phyloP scores from a whole-genome alignment of 495 filamentous ascomycete genomes.

The Penicillium cosmopolitanum region DNA sequence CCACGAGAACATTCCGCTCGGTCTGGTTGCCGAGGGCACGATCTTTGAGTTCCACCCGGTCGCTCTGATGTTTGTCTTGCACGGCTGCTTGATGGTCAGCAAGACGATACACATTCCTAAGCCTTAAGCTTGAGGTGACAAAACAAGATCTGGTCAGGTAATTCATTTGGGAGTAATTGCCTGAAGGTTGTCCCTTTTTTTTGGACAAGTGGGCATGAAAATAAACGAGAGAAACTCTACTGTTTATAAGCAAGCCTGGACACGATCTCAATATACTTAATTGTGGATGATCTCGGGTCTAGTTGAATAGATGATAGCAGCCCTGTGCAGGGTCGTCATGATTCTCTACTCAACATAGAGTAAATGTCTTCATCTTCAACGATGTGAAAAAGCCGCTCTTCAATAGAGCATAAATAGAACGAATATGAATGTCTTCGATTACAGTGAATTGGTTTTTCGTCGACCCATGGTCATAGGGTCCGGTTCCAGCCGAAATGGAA shows the following conservation, averaged over 20 bases:
- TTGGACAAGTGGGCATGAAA: conserved; percentile 25
- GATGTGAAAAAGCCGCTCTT: background rate
- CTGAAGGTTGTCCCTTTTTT: conserved; percentile 19
- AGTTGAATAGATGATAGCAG: conserved; percentile 25
- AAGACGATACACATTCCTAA: conserved; percentile 97
- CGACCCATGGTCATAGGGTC: background rate
- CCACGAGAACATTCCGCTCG: conserved; percentile 72
- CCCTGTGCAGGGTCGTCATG: conserved; percentile 9
- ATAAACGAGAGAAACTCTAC: conserved; percentile 21
- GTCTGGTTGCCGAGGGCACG: conserved; percentile 65
- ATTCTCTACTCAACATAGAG: conserved; percentile 5
- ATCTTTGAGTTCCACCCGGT: conserved; percentile 85
- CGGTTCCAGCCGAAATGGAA: background rate
- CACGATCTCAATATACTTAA: conserved; percentile 30
- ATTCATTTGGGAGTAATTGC: conserved; percentile 18
- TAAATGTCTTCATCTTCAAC: conserved; percentile 5
- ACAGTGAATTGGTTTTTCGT: background rate
- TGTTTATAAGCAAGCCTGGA: conserved; percentile 23
- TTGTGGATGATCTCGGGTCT: conserved; percentile 25
- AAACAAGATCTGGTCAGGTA: conserved; percentile 13
- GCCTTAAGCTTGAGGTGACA: conserved; percentile 55
- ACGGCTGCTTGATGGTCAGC: conserved; percentile 92
- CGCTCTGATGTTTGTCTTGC: conserved; percentile 75
- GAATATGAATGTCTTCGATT: conserved; percentile 2
- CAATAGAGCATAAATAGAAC: background rate